Evolutionary conservation across 2,329 filamentous ascomycete species (phyloP), one percentile per base, ranked within the genome.

Genomic region (Cadophora sp.): DNA sequence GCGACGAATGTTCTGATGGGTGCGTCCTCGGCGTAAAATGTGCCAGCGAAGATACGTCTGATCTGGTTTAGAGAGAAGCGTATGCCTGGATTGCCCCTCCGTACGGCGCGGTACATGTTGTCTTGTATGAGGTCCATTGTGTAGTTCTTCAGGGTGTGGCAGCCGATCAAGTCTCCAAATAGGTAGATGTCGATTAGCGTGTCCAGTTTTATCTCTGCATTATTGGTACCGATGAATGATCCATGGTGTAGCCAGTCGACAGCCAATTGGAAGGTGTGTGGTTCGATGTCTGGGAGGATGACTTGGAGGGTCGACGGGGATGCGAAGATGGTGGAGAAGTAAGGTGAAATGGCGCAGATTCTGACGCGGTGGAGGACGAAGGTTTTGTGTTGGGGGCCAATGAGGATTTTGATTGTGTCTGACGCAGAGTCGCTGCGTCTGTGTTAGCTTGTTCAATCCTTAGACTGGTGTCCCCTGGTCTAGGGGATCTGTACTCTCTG

Each of bases 61-160:
- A 59, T 51, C 22, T 50, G 43, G 24, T 61, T 61, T 7, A 61
- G 14, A 2, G 62, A 48, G 20, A 43, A 30, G 20, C 22, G 36
- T 47, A 41, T 43, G 9, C 30, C 45, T 30, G 18, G n/a, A 13
- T 18, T 62, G 2, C 33, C 36, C 6, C 59, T 20, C 16, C 9
- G 62, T 16, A 43, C 30, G 1, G n/a, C 3, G 22, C 22, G 18
- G 45, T 65, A 65, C 63, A 65, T 65, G 36, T 36, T 7, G 45
- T 65, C 45, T 60, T 65, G 63, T 43, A 65, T 41, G 22, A 43
- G 43, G 33, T 65, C 63, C 55, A 65, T 60, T n/a, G 56, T 43
- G 24, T 53, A 59, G 56, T 65, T 65, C 47, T 60, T 65, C 33
- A 60, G n/a, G 9, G 33, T 36, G 27, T 22, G 20, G 56, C 39